Base-by-base conservation (phyloP, 148 eudicot species). In the Chenopodium formosanum region DNA sequence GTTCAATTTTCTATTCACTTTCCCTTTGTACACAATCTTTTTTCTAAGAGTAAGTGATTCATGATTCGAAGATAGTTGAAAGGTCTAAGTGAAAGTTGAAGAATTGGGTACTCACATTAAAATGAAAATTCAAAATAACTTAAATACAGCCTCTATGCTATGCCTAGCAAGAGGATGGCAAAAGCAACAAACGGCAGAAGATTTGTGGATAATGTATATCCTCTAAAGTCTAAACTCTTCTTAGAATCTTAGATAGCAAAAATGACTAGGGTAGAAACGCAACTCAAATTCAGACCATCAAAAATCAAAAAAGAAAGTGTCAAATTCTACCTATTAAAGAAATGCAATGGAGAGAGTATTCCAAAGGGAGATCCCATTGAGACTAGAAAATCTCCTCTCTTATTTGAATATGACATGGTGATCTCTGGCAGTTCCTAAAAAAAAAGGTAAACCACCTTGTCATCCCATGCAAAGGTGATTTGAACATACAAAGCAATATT, bases 311-410 rank as follows among this genome's bases (percentile, higher is more conserved):
- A 50, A 48, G 25, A 63, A 68, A 60, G 58, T 67, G 12, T 44
- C 66, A 62, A 72, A 81, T 63, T 74, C 68, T 88, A 92, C 99
- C 96, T 94, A 87, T 96, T 96, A 81, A 88, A 91, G 89, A 96
- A 96, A 86, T 96, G 98, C 77, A 84, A 78, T 66, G 98, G 97
- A 78, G 99, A 92, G 80, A 96, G 89, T 83, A 91, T 84, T 82
- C 99, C 99, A 82, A 96, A 96, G 80, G 99, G 99, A 80, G 99
- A 92, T 81, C 99, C 99, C 91, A 96, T 81, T 50, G 94, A 92
- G 85, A 96, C 81, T 77, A 96, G 86, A 87, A 87, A 84, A 86
- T 91, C 94, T 75, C 99, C 99, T 84, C 90, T 92, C 89, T 89
- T 89, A 82, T 64, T 83, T 58, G 78, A 74, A 62, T 76, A 69